Base-by-base conservation (phyloP, 176 grass and related monocot species). In the Oryza punctata region DNA sequence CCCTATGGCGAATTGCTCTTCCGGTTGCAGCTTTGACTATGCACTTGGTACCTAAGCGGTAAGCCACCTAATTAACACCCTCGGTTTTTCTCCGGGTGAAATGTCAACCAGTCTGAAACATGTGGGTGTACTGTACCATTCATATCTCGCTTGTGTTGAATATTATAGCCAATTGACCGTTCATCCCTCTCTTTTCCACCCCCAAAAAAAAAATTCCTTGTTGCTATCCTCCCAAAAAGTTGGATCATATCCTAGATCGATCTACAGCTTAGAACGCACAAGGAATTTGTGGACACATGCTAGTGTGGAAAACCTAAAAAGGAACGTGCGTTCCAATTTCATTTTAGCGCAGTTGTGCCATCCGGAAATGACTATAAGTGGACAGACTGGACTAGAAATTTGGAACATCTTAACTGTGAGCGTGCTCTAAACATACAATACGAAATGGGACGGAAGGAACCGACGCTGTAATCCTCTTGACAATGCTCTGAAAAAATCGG, bases 21-120 rank as follows among this genome's bases (percentile, higher is more conserved):
- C n/a, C 10, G 0, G 19, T 24, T 61, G 7, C 57, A 23, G n/a
- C n/a, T 61, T 61, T 24, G 57, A 61, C 57, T n/a, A 0, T 24
- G 57, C n/a, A 11, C 8, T 24, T 57, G 18, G 47, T 3, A 21
- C 50, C 5, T 11, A 9, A 11, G 40, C 18, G 6, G 1, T 61
- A 61, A 61, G n/a, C 57, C 18, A 11, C n/a, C 57, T 61, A 61
- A 61, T 61, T 61, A 61, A 61, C 7, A 24, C n/a, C 6, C 57
- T n/a, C n/a, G 57, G 24, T 10, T 61, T 60, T 61, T 61, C n/a
- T 61, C 9, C 57, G 3, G 21, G 9, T 61, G 57, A 61, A 61
- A 61, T 24, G n/a, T 61, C 57, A 61, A 61, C 57, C n/a, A 61
- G n/a, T 61, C 57, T 61, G 57, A 61, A 61, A 61, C 57, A 61